These are phyloP conservation scores for Astrephomene gubernaculifera DNA, from an alignment of 139 green algal genomes.

Conservation along the genomic window DNA sequence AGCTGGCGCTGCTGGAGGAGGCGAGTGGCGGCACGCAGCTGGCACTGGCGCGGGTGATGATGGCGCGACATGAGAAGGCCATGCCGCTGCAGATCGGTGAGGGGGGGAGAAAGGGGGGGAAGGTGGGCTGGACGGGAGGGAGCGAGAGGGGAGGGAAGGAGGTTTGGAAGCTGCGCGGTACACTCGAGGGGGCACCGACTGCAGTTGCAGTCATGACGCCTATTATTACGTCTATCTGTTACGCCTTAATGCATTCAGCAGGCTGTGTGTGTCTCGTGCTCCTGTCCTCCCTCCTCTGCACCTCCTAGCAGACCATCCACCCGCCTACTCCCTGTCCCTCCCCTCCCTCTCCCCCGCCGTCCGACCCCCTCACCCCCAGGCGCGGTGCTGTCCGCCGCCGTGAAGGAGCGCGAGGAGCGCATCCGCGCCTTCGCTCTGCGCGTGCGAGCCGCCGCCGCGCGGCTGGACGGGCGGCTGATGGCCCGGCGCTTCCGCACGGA, in stretches of 20 bases:
- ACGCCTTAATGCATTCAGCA: too few species aligned
- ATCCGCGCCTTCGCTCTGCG: slow-evolving; percentile 62
- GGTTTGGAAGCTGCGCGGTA: too few species aligned
- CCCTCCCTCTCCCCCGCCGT: not conserved
- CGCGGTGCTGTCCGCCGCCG: slow-evolving; percentile 44
- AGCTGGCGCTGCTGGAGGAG: slow-evolving; percentile 52
- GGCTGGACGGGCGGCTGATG: slow-evolving; percentile 40
- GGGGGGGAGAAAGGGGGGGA: not conserved
- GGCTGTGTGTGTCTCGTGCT: too few species aligned
- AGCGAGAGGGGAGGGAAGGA: not conserved
- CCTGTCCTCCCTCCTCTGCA: too few species aligned
- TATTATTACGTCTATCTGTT: too few species aligned
- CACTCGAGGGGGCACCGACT: too few species aligned
- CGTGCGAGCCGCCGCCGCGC: slow-evolving; percentile 48
- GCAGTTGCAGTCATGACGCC: too few species aligned
- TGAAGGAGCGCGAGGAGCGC: slow-evolving; percentile 63
- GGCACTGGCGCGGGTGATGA: slow-evolving; percentile 45
- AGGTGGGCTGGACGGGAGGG: not conserved
- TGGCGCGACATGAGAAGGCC: slow-evolving; percentile 46
- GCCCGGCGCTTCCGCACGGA: slow-evolving; percentile 58
- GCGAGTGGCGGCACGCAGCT: slow-evolving; percentile 40
- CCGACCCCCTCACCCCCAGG: slow-evolving; percentile 27
- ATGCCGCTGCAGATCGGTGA: slow-evolving; percentile 52
- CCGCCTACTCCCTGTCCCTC: not conserved
- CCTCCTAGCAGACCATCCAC: too few species aligned